Evolutionary conservation across 306 rosid species (phyloP), one percentile per base, ranked within the genome.

Genomic region (Luffa aegyptiaca): DNA sequence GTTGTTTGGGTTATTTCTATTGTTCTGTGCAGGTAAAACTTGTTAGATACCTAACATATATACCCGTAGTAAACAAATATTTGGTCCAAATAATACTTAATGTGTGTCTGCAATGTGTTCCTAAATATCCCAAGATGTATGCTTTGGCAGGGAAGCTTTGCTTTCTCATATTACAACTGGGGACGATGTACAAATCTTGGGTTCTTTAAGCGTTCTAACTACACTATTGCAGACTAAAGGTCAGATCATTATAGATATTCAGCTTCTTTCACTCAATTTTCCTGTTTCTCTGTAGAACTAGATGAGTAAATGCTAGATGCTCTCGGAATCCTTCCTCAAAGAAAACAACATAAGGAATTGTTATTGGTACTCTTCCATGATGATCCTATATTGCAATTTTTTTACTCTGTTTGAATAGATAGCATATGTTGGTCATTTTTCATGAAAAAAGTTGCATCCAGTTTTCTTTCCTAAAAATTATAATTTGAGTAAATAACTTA

Each of bases 321-420:
- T 66, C 95, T 95, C 73, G 98, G 97, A 80, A 91, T 95, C 77
- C 98, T 95, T 86, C 98, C 98, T 21, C 97, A 90, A 79, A 94
- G 98, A 70, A 91, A 91, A 83, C 90, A 95, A 59, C 97, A 95
- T 68, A 95, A 95, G 87, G 91, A 91, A 84, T 91, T 90, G 57
- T 74, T 94, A 79, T 84, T 95, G 97, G 98, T 95, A 90, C 72
- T 84, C 37, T 41, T 76, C 75, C 61, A 48, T 18, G 53, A 55
- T 55, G 80, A 80, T 75, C 70, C 52, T 46, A 36, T 37, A 39
- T 56, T 53, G 48, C 70, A 31, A 72, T 36, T 14, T 65, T 57
- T 42, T 13, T 59, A 9, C 57, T 45, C 53, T 73, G 77, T 49
- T 51, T 55, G 17, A 51, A 35, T 74, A 51, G 26, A 49, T 74